A percentile compares a stretch with the other conserved stretches of the same genome.
Conservation (phyloP, 768 basidiomycete species). For the Xerocomellus intermedius region DNA sequence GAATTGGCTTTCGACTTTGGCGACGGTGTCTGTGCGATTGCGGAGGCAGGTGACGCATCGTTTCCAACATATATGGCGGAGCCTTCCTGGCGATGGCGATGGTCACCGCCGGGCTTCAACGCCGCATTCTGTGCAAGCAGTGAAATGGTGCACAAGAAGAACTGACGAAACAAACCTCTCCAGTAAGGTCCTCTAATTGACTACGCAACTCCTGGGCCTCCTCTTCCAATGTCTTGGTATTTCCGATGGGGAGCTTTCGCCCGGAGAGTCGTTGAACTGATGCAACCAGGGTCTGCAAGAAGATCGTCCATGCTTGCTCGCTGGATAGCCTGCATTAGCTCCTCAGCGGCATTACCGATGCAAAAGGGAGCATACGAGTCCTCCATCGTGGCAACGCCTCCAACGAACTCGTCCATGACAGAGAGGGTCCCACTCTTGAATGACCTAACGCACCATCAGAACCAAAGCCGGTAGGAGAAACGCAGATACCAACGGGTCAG, state of each 20-base stretch:
- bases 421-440: slow-evolving; percentile 59
- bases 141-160: background rate
- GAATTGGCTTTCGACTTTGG: slow-evolving; percentile 36
- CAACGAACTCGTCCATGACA: slow-evolving; percentile 63
- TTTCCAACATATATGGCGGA: slow-evolving; percentile 17
- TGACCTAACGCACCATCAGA: slow-evolving; percentile 41
- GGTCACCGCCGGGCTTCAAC: background rate
- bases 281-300: slow-evolving; percentile 57
- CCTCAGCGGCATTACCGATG: background rate
- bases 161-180: slow-evolving; percentile 50
- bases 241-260: slow-evolving; percentile 54
- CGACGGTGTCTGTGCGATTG: slow-evolving; percentile 18
- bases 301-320: slow-evolving; percentile 61
- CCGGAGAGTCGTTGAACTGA: slow-evolving; percentile 70
- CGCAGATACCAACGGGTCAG: slow-evolving; percentile 52
- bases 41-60: background rate
- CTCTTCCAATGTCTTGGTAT: slow-evolving; percentile 45
- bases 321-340: slow-evolving; percentile 37
- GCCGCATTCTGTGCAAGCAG: slow-evolving; percentile 4
- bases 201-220: slow-evolving; percentile 59
- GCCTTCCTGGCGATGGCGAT: slow-evolving; percentile 13
- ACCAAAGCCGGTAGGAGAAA: background rate
- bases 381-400: slow-evolving; percentile 55
- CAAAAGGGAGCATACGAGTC: slow-evolving; percentile 51
- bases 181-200: slow-evolving; percentile 61